These are phyloP conservation scores for Cymbopogon citratus DNA, from an alignment of 176 grass and related monocot genomes.

Conservation along the genomic window DNA sequence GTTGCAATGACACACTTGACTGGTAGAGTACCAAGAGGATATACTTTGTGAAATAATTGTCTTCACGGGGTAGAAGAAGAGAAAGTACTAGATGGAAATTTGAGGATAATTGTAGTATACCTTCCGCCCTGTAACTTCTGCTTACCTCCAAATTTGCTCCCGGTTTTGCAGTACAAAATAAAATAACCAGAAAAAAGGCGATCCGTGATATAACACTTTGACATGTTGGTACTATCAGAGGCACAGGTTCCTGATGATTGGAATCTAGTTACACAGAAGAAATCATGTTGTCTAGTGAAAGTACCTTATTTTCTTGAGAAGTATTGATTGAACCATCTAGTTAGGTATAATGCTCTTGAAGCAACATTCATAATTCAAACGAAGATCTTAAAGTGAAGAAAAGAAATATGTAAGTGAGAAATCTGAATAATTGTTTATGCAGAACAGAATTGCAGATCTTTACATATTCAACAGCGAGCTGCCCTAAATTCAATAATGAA, in stretches of 20 bases:
- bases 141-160: neutral
- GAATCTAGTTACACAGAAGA: neutral
- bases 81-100: neutral
- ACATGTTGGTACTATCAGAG: neutral
- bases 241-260: neutral
- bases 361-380: neutral
- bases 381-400: constrained; percentile 9
- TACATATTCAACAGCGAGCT: neutral
- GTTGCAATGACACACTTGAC: neutral
- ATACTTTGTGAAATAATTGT: neutral
- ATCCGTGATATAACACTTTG: neutral
- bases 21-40: neutral
- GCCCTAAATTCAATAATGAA: neutral
- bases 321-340: neutral
- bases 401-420: neutral
- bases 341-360: neutral
- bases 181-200: neutral
- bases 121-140: neutral
- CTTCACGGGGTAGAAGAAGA: neutral
- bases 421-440: neutral
- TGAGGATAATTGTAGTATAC: neutral
- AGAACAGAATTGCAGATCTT: neutral
- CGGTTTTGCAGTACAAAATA: neutral
- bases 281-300: neutral
- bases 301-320: neutral